Percentiles rank a stretch among this genome's conserved stretches.
phyloP scores from a whole-genome alignment of 2,329 filamentous ascomycete genomes.

The Didymella pomorum region DNA sequence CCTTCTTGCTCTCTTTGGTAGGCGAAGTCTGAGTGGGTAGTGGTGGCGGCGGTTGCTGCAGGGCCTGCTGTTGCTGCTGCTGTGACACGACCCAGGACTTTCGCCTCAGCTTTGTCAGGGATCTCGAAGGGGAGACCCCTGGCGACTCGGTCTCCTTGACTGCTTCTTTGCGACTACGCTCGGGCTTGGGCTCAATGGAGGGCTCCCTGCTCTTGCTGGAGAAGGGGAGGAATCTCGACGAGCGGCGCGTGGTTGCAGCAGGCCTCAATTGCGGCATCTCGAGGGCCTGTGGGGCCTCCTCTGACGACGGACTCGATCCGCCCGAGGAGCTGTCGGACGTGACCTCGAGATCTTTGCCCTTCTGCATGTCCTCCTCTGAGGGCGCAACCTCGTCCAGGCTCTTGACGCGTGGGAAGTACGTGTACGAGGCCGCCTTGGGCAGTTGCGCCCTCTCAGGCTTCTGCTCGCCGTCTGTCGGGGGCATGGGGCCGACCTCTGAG shows the following conservation, averaged over 20 bases:
- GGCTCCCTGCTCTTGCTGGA: conserved; percentile 47
- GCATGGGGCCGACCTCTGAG: conserved; percentile 41
- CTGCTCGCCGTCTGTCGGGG: conserved; percentile 27
- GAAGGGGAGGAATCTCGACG: conserved; percentile 48
- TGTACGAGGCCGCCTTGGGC: conserved; percentile 52
- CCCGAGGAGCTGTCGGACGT: conserved; percentile 53
- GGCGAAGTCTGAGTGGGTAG: conserved; percentile 25
- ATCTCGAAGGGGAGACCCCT: conserved; percentile 40
- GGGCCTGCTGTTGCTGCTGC: conserved; percentile 29
- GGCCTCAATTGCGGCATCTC: conserved; percentile 45
- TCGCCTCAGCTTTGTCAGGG: conserved; percentile 45
- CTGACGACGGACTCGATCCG: conserved; percentile 55
- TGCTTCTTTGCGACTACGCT: conserved; percentile 37
- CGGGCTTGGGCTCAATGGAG: conserved; percentile 41
- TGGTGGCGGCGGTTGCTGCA: conserved; percentile 12
- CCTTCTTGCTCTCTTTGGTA: conserved; percentile 23
- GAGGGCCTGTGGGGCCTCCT: conserved; percentile 40
- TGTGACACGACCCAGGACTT: conserved; percentile 48
- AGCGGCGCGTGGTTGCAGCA: conserved; percentile 44
- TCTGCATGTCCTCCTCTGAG: conserved; percentile 38
- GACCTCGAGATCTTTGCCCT: conserved; percentile 40
- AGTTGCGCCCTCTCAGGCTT: conserved; percentile 39
- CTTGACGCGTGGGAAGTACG: conserved; percentile 52
- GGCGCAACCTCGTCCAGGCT: conserved; percentile 44
- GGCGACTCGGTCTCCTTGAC: conserved; percentile 38